These are phyloP conservation scores for Sporothrix pallida DNA, from an alignment of 2,329 filamentous ascomycete genomes.

Conservation along the genomic window DNA sequence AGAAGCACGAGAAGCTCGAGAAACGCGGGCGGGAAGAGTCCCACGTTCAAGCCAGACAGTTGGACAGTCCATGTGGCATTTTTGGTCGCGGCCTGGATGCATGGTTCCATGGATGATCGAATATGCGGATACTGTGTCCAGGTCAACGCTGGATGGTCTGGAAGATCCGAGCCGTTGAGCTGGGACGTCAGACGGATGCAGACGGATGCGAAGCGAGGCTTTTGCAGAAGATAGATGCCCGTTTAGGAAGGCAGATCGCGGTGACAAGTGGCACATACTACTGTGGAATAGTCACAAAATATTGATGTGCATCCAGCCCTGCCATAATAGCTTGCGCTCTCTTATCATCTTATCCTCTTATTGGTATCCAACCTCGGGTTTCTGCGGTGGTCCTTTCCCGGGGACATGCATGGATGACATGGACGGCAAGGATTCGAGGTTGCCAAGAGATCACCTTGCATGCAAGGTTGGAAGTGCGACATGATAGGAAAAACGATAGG, in stretches of 20 bases:
- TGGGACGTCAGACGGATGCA: background rate
- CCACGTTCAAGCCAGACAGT: no score
- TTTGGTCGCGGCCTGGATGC: no score
- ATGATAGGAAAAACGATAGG: no score
- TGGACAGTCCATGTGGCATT: background rate
- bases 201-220: background rate
- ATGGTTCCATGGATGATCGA: background rate
- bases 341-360: background rate
- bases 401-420: background rate
- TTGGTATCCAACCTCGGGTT: slow-evolving; percentile 1
- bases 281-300: background rate
- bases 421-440: background rate
- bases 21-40: no score
- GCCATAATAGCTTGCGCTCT: background rate
- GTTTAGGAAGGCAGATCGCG: background rate
- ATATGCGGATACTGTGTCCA: background rate
- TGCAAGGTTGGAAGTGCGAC: no score
- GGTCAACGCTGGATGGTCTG: background rate
- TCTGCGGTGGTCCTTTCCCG: background rate
- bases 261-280: background rate
- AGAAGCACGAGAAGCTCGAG: no score
- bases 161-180: background rate
- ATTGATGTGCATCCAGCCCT: no score
- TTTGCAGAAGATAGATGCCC: background rate
- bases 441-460: background rate